A percentile compares a stretch with the other conserved stretches of the same genome.
These are phyloP conservation scores for Camellia lanceoleosa DNA, from an alignment of 148 eudicot genomes.

Conservation along the genomic window DNA sequence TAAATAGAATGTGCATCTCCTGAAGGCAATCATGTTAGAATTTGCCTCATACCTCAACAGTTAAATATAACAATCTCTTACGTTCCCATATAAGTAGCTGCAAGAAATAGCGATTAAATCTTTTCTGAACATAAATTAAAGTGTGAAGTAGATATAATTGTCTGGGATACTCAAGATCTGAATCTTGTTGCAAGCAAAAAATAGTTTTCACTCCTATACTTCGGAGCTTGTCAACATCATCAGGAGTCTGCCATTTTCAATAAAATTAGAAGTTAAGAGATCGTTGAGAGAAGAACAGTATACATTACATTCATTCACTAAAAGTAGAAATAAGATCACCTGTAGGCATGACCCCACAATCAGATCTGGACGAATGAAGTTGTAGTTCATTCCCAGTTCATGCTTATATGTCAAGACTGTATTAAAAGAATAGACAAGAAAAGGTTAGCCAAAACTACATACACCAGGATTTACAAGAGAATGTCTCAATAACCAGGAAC, in stretches of 20 bases:
- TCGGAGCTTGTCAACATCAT: constrained; percentile 89
- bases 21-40: not conserved
- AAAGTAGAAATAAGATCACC: constrained; percentile 39
- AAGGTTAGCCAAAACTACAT: not conserved
- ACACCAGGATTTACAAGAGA: not conserved
- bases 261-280: constrained; percentile 15
- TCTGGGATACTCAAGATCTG: constrained; percentile 89
- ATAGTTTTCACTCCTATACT: constrained; percentile 74
- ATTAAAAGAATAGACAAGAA: constrained; percentile 5
- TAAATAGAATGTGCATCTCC: not conserved
- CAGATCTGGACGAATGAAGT: constrained; percentile 82
- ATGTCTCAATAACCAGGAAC: not conserved
- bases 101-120: not conserved
- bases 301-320: not conserved
- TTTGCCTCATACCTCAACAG: not conserved
- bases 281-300: not conserved
- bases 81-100: too few relatives aligned
- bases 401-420: constrained; percentile 85
- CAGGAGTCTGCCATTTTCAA: constrained; percentile 61
- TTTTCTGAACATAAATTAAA: not conserved
- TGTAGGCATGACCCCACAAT: constrained; percentile 96
- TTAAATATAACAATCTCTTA: not conserved
- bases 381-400: constrained; percentile 91
- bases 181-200: constrained; percentile 87
- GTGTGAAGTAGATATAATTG: not conserved